Percentiles rank a stretch among this genome's conserved stretches.
These are phyloP conservation scores for Fraxinus dipetala DNA, from an alignment of 305 asterid species.

Conservation along the genomic window DNA sequence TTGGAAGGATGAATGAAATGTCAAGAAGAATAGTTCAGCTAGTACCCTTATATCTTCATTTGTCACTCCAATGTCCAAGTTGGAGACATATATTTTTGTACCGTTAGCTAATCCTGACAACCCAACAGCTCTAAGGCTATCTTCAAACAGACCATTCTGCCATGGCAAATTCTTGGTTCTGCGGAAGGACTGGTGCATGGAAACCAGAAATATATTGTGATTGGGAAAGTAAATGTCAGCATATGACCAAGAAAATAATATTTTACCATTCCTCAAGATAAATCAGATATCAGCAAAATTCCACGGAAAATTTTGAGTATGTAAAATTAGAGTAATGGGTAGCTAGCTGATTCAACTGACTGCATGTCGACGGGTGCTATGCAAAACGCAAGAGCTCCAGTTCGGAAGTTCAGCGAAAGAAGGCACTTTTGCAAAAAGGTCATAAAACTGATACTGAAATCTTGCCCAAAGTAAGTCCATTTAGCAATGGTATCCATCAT, in stretches of 20 bases:
- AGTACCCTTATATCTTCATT: slow-evolving; percentile 95
- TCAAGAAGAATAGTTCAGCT: slow-evolving; percentile 25
- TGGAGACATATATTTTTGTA: slow-evolving; percentile 70
- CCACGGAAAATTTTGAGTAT: slow-evolving; percentile 41
- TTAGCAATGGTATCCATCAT: slow-evolving; percentile 40
- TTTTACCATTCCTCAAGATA: slow-evolving; percentile 57
- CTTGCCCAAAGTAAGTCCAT: slow-evolving; percentile 39
- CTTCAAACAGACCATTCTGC: slow-evolving; percentile 87
- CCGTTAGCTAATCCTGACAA: slow-evolving; percentile 66
- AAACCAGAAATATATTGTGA: slow-evolving; percentile 64
- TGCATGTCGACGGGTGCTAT: slow-evolving; percentile 60
- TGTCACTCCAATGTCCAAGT: slow-evolving; percentile 81
- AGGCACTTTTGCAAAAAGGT: slow-evolving; percentile 56
- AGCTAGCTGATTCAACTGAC: slow-evolving; percentile 48
- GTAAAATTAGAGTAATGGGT: slow-evolving; percentile 42
- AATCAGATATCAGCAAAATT: slow-evolving; percentile 53
- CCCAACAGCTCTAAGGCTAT: slow-evolving; percentile 87
- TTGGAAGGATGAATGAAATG: slow-evolving; percentile 26
- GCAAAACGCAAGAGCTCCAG: slow-evolving; percentile 66
- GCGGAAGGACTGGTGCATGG: slow-evolving; percentile 86
- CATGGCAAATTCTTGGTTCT: slow-evolving; percentile 72
- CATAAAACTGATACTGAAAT: slow-evolving; percentile 54
- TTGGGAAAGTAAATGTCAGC: slow-evolving; percentile 54
- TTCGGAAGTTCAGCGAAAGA: slow-evolving; percentile 59
- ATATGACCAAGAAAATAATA: slow-evolving; percentile 48